Evolutionary conservation across 2,329 filamentous ascomycete species (phyloP), one percentile per base, ranked within the genome.

Genomic region (Pseudopyrenochaeta lycopersici): DNA sequence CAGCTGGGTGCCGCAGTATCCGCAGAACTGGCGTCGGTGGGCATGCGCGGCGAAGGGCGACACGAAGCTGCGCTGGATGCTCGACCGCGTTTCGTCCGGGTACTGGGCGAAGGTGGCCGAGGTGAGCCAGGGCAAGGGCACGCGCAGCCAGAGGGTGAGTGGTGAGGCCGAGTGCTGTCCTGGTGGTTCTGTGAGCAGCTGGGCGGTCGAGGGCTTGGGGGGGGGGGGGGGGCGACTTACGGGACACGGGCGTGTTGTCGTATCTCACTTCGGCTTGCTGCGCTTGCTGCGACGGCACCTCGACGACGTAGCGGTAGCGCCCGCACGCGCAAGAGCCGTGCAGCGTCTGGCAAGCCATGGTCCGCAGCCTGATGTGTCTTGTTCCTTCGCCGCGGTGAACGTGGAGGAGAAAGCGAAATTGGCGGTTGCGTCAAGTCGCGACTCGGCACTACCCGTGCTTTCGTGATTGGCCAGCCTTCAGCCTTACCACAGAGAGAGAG

Each of bases 1-100:
- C 48, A 97, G 80, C 11, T 90, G 90, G 0, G 92, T 96, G 46
- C 93, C 93, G 73, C 93, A 97, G 78, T 90, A 96, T 20, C 93
- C 93, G 77, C 93, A 97, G 76, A 97, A 97, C 63, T 92, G 85
- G 44, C 91, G 87, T 71, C 89, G 87, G 43, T 49, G 54, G 6
- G 72, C 86, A 84, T 14, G 56, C 2, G 87, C 86, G 2, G 67
- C 58, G 18, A 72, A 62, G 14, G 72, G 74, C 2, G 75, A 77
- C 50, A 72, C 57, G 63, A 78, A 82, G 38, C 75, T 79, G 44
- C 78, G 76, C 47, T 78, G 78, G 64, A 82, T 81, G 49, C 71
- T 75, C 36, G 64, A 56, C 48, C 76, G 78, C 6, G 75, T 76
- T 78, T 97, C 93, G 76, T 96, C 91, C 2, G 89, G 84, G 73